Evolutionary conservation across 805 yeast species (phyloP).

Genomic region (Debaryomyces hansenii): DNA sequence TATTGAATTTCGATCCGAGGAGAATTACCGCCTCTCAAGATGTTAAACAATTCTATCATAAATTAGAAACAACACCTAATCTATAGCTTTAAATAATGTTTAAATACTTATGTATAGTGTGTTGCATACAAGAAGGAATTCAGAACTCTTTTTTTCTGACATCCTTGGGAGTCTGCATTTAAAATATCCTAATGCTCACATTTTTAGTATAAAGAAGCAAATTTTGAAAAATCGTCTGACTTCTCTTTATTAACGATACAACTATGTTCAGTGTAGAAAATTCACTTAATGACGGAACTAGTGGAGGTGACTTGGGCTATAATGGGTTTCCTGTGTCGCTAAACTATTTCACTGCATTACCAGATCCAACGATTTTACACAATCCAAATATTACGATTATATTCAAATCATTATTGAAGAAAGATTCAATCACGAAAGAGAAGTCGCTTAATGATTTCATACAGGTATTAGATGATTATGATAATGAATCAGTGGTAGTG

Average conservation of each 20-base stretch:
- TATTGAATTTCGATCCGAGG: conserved; percentile 59
- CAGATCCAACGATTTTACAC: conserved; percentile 46
- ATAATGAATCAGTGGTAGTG: conserved; percentile 13
- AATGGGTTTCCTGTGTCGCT: conserved; percentile 57
- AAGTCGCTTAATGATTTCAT: conserved; percentile 62
- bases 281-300: neutral
- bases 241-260: neutral
- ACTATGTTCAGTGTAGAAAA: neutral
- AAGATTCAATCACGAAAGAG: conserved; percentile 83
- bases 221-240: neutral
- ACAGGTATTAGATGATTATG: conserved; percentile 31
- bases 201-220: neutral
- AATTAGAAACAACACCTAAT: conserved; percentile 6
- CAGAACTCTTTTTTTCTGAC: too few relatives aligned
- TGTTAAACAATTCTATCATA: conserved; percentile 34
- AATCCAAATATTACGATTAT: conserved; percentile 56
- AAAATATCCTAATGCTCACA: neutral
- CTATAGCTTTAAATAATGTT: neutral
- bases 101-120: neutral
- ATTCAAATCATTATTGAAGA: conserved; percentile 76
- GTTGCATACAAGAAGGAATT: too few relatives aligned
- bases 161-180: too few relatives aligned
- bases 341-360: conserved; percentile 75
- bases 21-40: conserved; percentile 45
- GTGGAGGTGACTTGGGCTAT: conserved; percentile 25